Conservation (phyloP, 208 protist species). For the Herpetomonas muscarum region DNA sequence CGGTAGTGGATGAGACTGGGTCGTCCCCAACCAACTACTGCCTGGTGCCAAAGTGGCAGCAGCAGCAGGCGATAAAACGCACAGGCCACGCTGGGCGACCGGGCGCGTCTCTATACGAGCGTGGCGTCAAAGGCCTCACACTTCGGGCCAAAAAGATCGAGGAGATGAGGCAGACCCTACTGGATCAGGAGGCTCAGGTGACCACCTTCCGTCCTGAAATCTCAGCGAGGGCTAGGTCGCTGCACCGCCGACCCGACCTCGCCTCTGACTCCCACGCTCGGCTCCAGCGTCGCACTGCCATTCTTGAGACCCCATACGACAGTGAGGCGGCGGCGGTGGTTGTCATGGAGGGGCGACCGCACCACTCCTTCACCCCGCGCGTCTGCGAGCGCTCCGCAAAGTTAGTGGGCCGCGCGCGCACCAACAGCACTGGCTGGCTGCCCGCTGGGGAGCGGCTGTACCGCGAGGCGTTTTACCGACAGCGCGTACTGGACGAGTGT, state of each 20-base stretch:
- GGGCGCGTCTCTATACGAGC: slow-evolving; percentile 28
- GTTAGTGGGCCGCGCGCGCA: slow-evolving; percentile 35
- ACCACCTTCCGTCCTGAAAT: slow-evolving; percentile 51
- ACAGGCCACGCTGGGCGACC: slow-evolving; percentile 4
- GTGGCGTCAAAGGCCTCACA: slow-evolving; percentile 14
- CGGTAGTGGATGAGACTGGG: no score
- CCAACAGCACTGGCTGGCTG: slow-evolving; percentile 14
- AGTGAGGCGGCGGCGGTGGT: background rate
- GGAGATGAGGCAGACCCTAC: slow-evolving; percentile 23
- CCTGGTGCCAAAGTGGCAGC: slow-evolving; percentile 7
- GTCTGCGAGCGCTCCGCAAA: slow-evolving; percentile 40
- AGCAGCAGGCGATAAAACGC: slow-evolving; percentile 11
- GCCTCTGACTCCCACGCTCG: background rate
- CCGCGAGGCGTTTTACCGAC: slow-evolving; percentile 31
- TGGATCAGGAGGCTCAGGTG: slow-evolving; percentile 16
- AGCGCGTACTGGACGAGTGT: slow-evolving; percentile 7
- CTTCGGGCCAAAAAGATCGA: slow-evolving; percentile 14
- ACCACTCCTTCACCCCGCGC: slow-evolving; percentile 22
- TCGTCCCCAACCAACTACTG: no score
- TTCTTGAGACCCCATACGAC: background rate
- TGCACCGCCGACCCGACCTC: background rate
- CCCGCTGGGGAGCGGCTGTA: slow-evolving; percentile 45
- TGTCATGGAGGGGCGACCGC: background rate
- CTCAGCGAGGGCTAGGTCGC: slow-evolving; percentile 15
- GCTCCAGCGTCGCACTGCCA: background rate